Conservation (phyloP, 192 early-diverging fungal species). For the Gigaspora rosea region DNA sequence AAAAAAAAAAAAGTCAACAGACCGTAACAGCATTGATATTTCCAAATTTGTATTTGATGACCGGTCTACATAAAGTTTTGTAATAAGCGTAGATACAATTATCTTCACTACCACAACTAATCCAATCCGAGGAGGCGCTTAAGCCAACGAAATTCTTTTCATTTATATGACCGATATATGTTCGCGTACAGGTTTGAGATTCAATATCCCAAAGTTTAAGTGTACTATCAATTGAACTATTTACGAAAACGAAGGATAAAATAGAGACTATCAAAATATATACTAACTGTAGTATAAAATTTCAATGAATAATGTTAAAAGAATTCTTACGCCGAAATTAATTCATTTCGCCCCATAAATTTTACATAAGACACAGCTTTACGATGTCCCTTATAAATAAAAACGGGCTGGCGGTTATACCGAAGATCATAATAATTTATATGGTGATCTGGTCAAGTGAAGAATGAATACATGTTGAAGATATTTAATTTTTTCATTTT, state of each 20-base stretch:
- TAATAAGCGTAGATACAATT: conserved; percentile 89
- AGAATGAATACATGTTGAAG: not conserved
- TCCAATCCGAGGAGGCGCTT: conserved; percentile 79
- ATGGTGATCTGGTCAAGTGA: conserved; percentile 68
- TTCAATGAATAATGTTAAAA: not conserved
- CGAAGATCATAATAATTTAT: conserved; percentile 92
- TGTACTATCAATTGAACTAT: conserved; percentile 85
- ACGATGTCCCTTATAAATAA: conserved; percentile 80
- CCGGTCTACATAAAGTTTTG: conserved; percentile 69
- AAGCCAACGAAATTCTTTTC: conserved; percentile 98
- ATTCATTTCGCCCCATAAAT: conserved; percentile 73
- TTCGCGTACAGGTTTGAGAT: conserved; percentile 56
- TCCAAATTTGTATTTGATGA: conserved; percentile 78
- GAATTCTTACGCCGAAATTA: conserved; percentile 70
- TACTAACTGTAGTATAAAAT: not conserved
- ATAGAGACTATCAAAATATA: not conserved
- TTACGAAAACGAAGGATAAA: not conserved
- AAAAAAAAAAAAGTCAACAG: conserved; percentile 30
- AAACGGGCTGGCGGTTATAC: conserved; percentile 65
- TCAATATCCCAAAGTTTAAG: conserved; percentile 82
- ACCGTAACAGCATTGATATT: conserved; percentile 70
- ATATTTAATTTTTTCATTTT: not conserved
- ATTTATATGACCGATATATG: conserved; percentile 85
- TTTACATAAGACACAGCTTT: conserved; percentile 96
- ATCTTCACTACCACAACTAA: conserved; percentile 92